Percentiles rank a stretch among this genome's conserved stretches.
Conservation (phyloP, 495 filamentous ascomycete species). For the Penicillium diatomitis region DNA sequence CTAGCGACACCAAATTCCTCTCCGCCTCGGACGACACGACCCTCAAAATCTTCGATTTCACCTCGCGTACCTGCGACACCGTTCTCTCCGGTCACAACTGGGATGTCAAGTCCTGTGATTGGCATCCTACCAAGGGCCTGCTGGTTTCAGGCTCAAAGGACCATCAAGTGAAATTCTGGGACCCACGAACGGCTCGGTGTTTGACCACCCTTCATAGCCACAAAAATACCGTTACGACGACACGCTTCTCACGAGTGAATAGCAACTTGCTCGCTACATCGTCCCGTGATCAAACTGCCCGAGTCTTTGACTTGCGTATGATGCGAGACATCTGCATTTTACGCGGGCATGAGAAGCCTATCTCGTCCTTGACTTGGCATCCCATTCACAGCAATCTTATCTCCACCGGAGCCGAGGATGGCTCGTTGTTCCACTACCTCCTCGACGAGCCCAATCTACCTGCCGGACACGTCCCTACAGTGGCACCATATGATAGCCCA, state of each 20-base stretch:
- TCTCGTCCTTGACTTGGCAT: slow-evolving; percentile 90
- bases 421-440: slow-evolving; percentile 82
- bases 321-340: slow-evolving; percentile 95
- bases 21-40: slow-evolving; percentile 91
- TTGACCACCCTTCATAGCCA: slow-evolving; percentile 94
- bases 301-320: slow-evolving; percentile 92
- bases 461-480: slow-evolving; percentile 49
- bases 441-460: slow-evolving; percentile 86
- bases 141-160: slow-evolving; percentile 96
- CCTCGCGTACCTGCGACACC: slow-evolving; percentile 70
- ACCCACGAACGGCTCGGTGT: slow-evolving; percentile 80
- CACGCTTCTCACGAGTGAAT: slow-evolving; percentile 72
- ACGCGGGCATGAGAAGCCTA: slow-evolving; percentile 87
- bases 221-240: slow-evolving; percentile 90
- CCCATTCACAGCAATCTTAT: slow-evolving; percentile 80
- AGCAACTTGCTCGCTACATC: slow-evolving; percentile 82
- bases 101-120: slow-evolving; percentile 94
- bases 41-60: slow-evolving; percentile 93
- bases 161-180: slow-evolving; percentile 95
- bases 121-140: slow-evolving; percentile 92
- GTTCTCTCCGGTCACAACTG: slow-evolving; percentile 83
- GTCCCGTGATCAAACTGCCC: slow-evolving; percentile 81
- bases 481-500: slow-evolving; percentile 74
- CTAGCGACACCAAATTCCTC: slow-evolving; percentile 89
- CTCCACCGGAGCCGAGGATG: slow-evolving; percentile 84